These are phyloP conservation scores for Phialemonium atrogriseum DNA, from an alignment of 2,329 filamentous ascomycete species.

Conservation along the genomic window DNA sequence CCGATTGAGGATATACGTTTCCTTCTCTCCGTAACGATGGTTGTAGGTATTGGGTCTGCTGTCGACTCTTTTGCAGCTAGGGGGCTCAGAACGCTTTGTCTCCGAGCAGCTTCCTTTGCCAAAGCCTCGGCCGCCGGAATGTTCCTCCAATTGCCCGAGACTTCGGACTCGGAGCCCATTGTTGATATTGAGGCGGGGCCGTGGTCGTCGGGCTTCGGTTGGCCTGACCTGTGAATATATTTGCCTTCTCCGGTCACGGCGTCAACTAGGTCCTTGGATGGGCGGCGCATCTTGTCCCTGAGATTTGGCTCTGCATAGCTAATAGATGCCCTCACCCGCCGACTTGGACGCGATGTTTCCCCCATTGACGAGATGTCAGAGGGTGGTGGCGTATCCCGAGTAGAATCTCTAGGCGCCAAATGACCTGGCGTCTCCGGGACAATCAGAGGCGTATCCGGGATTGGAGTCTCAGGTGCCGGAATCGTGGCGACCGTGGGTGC, in stretches of 20 bases:
- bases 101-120: constrained; percentile 11
- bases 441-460: constrained; percentile 31
- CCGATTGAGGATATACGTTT: constrained; percentile 28
- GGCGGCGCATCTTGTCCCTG: constrained; percentile 74
- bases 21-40: constrained; percentile 28
- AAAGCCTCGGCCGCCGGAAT: constrained; percentile 14
- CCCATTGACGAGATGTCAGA: constrained; percentile 45
- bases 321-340: constrained; percentile 58
- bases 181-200: constrained; percentile 12
- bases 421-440: constrained; percentile 42
- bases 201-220: constrained; percentile 15
- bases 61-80: constrained; percentile 29
- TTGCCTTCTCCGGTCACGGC: constrained; percentile 61
- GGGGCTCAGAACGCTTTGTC: constrained; percentile 26
- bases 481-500: constrained; percentile 11
- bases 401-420: constrained; percentile 18
- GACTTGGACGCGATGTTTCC: constrained; percentile 54
- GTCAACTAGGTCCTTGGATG: constrained; percentile 67
- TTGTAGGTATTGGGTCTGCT: constrained; percentile 20
- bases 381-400: constrained; percentile 51
- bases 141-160: constrained; percentile 16
- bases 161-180: constrained; percentile 25
- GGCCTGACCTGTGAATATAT: constrained; percentile 25
- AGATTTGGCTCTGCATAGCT: constrained; percentile 80
- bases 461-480: constrained; percentile 21